A percentile compares a stretch with the other conserved stretches of the same genome.
Evolutionary conservation across 495 filamentous ascomycete species (phyloP).

Genomic region (Penicillium paxilli): DNA sequence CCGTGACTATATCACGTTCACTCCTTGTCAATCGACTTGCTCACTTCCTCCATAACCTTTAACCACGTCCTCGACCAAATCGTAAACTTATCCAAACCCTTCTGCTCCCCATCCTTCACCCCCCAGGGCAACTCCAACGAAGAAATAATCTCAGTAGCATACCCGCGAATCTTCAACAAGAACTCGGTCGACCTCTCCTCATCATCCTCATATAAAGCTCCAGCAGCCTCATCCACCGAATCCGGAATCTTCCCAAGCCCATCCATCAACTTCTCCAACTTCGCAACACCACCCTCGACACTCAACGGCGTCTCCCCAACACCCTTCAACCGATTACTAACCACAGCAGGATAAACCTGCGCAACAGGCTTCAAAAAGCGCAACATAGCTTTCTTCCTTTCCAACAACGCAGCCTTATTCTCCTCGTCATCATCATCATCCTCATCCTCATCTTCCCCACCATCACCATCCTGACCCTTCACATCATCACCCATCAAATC

Average conservation of each 20-base stretch:
- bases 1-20: background rate
- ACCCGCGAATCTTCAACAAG: slow-evolving; percentile 26
- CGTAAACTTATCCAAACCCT: slow-evolving; percentile 45
- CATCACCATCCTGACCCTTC: slow-evolving; percentile 46
- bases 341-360: slow-evolving; percentile 43
- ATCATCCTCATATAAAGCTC: slow-evolving; percentile 47
- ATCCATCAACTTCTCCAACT: slow-evolving; percentile 32
- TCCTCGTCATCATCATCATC: slow-evolving; percentile 35
- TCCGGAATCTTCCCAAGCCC: slow-evolving; percentile 41
- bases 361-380: slow-evolving; percentile 43
- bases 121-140: slow-evolving; percentile 29
- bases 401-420: slow-evolving; percentile 30
- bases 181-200: slow-evolving; percentile 24
- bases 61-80: slow-evolving; percentile 50
- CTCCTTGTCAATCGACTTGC: slow-evolving; percentile 26
- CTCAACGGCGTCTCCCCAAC: slow-evolving; percentile 15
- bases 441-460: slow-evolving; percentile 44
- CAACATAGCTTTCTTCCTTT: slow-evolving; percentile 38
- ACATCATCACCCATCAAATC: slow-evolving; percentile 39
- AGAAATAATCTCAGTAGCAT: slow-evolving; percentile 31
- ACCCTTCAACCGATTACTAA: slow-evolving; percentile 37
- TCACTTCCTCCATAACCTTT: slow-evolving; percentile 46
- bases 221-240: slow-evolving; percentile 49
- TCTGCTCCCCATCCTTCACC: slow-evolving; percentile 9
- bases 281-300: slow-evolving; percentile 12